phyloP scores from a whole-genome alignment of 2,329 filamentous ascomycete genomes.

The Samsoniella hepiali region DNA sequence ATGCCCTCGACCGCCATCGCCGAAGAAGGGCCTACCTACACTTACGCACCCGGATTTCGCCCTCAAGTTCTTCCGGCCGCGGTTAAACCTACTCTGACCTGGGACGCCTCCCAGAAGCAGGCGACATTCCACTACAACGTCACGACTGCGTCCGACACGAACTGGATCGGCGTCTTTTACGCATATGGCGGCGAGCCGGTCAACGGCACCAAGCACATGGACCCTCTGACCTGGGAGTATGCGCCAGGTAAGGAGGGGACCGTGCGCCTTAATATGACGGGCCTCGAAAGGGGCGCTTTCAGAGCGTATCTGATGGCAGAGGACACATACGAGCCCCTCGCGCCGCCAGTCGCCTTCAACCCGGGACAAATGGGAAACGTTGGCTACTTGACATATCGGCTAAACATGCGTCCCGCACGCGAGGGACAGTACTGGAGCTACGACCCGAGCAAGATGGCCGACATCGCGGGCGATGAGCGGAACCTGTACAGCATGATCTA shows the following conservation, averaged over 20 bases:
- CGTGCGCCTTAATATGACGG: slow-evolving; percentile 25
- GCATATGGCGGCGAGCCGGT: slow-evolving; percentile 34
- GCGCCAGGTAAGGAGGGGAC: slow-evolving; percentile 29
- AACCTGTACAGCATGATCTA: slow-evolving; percentile 29
- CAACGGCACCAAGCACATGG: slow-evolving; percentile 28
- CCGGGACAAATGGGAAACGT: slow-evolving; percentile 17
- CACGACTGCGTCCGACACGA: slow-evolving; percentile 26
- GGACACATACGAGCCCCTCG: slow-evolving; percentile 36
- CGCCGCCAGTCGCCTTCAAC: slow-evolving; percentile 32
- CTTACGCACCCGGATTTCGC: background rate
- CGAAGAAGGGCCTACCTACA: background rate
- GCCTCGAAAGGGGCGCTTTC: slow-evolving; percentile 32
- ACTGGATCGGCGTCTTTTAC: slow-evolving; percentile 40
- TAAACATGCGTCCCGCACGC: slow-evolving; percentile 35
- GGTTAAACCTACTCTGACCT: background rate
- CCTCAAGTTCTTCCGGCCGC: background rate
- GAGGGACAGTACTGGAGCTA: slow-evolving; percentile 32
- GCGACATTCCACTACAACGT: slow-evolving; percentile 38
- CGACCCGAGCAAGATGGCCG: slow-evolving; percentile 32
- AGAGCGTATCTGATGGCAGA: slow-evolving; percentile 36
- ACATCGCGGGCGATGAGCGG: slow-evolving; percentile 23
- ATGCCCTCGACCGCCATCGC: background rate
- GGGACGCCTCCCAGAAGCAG: background rate
- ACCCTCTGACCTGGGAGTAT: slow-evolving; percentile 35
- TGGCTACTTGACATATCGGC: slow-evolving; percentile 27